These are phyloP conservation scores for Hydnomerulius pinastri DNA, from an alignment of 768 basidiomycete species.

Conservation along the genomic window DNA sequence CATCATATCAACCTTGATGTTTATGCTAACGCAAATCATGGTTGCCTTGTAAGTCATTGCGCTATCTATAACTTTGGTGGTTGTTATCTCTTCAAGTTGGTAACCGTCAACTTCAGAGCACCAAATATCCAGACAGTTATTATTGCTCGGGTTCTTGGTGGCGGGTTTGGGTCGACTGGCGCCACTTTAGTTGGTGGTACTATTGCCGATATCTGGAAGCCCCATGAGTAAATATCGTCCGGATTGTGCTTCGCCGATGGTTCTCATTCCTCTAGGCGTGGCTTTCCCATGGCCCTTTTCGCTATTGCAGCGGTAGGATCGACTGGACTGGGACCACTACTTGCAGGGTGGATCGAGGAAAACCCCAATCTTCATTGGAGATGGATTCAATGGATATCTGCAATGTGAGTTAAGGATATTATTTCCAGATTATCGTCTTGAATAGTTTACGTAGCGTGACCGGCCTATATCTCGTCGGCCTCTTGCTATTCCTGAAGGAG, in stretches of 20 bases:
- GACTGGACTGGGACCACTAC: conserved; percentile 62
- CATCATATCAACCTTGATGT: conserved; percentile 48
- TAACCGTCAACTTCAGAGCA: conserved; percentile 24
- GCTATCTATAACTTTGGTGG: neutral
- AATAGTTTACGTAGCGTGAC: conserved; percentile 43
- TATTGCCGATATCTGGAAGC: conserved; percentile 67
- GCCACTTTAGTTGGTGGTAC: conserved; percentile 78
- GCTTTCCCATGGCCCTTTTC: conserved; percentile 78
- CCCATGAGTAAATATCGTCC: conserved; percentile 50
- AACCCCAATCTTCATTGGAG: conserved; percentile 63
- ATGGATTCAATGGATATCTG: conserved; percentile 84
- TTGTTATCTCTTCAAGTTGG: conserved; percentile 7
- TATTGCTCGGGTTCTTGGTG: conserved; percentile 63
- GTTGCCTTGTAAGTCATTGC: conserved; percentile 27
- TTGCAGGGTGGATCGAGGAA: conserved; percentile 68
- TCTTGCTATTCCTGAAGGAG: conserved; percentile 65
- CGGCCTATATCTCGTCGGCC: conserved; percentile 48
- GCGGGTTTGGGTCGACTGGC: conserved; percentile 68
- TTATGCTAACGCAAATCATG: conserved; percentile 51
- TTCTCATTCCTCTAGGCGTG: conserved; percentile 52
- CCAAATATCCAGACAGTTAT: conserved; percentile 62
- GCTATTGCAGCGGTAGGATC: conserved; percentile 59
- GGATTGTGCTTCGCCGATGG: neutral
- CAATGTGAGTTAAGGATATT: conserved; percentile 45
- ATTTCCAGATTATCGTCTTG: neutral